A percentile compares a stretch with the other conserved stretches of the same genome.
Conservation (phyloP, 352 stramenopile genomes). For the Phytophthora uliginosa region DNA sequence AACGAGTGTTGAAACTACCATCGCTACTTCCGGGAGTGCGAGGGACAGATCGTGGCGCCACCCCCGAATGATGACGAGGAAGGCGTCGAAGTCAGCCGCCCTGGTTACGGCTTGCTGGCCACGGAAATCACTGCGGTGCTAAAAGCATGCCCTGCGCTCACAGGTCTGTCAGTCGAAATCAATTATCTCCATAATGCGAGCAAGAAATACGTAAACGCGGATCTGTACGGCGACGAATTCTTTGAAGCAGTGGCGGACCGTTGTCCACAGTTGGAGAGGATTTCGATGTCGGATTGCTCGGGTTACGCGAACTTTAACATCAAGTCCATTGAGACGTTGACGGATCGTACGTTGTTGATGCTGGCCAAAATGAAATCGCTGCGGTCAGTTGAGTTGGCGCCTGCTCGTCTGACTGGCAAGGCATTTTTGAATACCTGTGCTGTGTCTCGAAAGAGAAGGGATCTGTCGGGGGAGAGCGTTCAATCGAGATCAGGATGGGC, state of each 20-base stretch:
- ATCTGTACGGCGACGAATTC: constrained; percentile 23
- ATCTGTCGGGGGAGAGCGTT: neutral
- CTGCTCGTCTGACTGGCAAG: neutral
- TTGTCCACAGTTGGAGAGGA: constrained; percentile 9
- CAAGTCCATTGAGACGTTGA: constrained; percentile 19
- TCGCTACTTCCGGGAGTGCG: constrained; percentile 31
- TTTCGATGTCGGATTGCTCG: constrained; percentile 21
- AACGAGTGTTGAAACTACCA: constrained; percentile 41
- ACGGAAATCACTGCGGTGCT: neutral
- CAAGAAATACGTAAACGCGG: neutral
- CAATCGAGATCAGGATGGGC: neutral
- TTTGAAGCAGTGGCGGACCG: neutral
- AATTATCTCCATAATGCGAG: neutral
- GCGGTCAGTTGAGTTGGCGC: neutral
- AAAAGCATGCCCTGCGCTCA: neutral
- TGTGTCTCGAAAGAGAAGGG: neutral
- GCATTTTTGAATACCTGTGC: constrained; percentile 9
- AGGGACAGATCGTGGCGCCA: neutral
- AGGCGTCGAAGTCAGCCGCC: neutral
- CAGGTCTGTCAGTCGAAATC: neutral
- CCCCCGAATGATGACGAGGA: neutral
- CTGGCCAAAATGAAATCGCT: neutral
- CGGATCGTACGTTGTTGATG: neutral
- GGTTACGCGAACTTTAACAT: constrained; percentile 17
- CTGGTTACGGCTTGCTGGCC: constrained; percentile 15